These are phyloP conservation scores for Halophytophthora polymorphica DNA, from an alignment of 352 stramenopile genomes.

Conservation along the genomic window DNA sequence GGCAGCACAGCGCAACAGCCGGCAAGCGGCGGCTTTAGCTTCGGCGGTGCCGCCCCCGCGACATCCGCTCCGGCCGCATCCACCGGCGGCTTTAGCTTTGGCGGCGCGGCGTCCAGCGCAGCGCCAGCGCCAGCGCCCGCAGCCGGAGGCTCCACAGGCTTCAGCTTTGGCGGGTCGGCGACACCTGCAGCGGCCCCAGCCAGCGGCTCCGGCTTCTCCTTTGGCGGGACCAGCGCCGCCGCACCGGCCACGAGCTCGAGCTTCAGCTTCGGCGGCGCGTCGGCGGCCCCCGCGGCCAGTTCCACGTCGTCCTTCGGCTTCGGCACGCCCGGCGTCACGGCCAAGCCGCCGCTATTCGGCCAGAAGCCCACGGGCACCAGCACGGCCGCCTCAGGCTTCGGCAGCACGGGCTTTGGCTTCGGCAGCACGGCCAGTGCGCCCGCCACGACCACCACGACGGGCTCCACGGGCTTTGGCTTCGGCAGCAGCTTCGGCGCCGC, in stretches of 20 bases:
- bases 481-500: conserved; percentile 3
- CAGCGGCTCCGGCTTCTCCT: neutral
- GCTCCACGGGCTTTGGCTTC: conserved; percentile 32
- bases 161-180: conserved; percentile 38
- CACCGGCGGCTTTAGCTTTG: conserved; percentile 28
- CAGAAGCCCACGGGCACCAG: conserved; percentile 30
- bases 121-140: conserved; percentile 14
- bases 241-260: conserved; percentile 4
- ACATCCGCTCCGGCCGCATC: conserved; percentile 9
- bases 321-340: conserved; percentile 14
- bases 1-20: conserved; percentile 30
- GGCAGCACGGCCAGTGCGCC: neutral
- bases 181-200: conserved; percentile 5
- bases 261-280: conserved; percentile 15
- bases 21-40: conserved; percentile 41
- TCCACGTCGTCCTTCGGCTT: conserved; percentile 33
- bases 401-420: conserved; percentile 30
- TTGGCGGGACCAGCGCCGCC: too few species aligned
- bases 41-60: conserved; percentile 26
- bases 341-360: conserved; percentile 53
- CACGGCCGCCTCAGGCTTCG: conserved; percentile 22
- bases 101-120: conserved; percentile 8
- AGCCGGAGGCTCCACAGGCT: conserved; percentile 29
- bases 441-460: conserved; percentile 19
- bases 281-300: conserved; percentile 6